These are phyloP conservation scores for Naganishia sp. DNA, from an alignment of 1,284 basidiomycete genomes.

Conservation along the genomic window DNA sequence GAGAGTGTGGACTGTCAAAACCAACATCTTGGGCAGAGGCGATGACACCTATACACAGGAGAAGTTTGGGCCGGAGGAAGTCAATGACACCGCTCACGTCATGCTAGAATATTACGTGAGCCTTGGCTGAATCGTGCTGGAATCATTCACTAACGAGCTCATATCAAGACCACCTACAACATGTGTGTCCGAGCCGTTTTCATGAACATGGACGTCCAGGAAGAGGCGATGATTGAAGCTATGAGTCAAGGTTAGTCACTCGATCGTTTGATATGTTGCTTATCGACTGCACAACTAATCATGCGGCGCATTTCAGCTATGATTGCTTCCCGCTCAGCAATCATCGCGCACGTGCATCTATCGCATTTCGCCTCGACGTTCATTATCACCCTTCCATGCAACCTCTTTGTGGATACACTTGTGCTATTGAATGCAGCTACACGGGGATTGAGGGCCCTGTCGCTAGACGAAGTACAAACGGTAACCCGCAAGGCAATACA, in stretches of 20 bases:
- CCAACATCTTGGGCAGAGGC: constrained; percentile 1
- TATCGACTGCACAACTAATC: background rate
- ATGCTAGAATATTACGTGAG: constrained; percentile 17
- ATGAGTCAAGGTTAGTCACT: constrained; percentile 7
- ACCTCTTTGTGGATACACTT: constrained; percentile 11
- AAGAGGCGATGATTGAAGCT: background rate
- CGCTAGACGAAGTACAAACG: constrained; percentile 9
- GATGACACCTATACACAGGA: background rate
- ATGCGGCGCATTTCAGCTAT: background rate
- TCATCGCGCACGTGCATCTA: constrained; percentile 8
- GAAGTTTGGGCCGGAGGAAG: background rate
- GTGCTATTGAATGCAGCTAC: constrained; percentile 13
- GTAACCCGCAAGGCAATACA: constrained; percentile 6
- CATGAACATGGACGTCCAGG: constrained; percentile 4
- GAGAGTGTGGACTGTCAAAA: background rate
- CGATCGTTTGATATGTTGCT: background rate
- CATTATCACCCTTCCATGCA: constrained; percentile 15
- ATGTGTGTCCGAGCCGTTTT: constrained; percentile 9
- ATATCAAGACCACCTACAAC: background rate
- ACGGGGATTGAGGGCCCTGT: background rate
- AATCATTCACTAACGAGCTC: background rate
- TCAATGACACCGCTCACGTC: constrained; percentile 8
- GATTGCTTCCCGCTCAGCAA: background rate
- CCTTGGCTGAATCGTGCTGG: too few relatives aligned
- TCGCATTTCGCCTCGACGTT: constrained; percentile 13